Evolutionary conservation across 768 basidiomycete species (phyloP), one percentile per base, ranked within the genome.

Genomic region (Panellus pusillus): DNA sequence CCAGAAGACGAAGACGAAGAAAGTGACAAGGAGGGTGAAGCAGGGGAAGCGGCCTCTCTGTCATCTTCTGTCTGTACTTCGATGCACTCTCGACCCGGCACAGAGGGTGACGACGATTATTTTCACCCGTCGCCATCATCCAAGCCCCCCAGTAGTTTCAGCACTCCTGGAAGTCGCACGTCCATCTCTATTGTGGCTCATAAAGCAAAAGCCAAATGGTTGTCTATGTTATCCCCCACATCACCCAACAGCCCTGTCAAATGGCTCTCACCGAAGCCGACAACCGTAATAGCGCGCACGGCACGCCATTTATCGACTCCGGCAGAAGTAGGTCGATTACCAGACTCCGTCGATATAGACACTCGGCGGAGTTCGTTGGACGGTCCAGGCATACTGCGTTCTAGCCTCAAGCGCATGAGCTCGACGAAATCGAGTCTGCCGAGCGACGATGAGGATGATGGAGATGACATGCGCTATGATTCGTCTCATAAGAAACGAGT

Each of bases 401-500:
- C 70, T 9, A 60, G 54, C n/a, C 51, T 60, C 35, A 60, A 60
- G 29, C 58, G 54, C 24, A 38, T 71, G 35, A 68, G 69, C 56
- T 69, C 71, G 12, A 70, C 67, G 12, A 72, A 70, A 58, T 72
- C 74, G 5, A 72, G 68, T 49, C 60, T 68, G n/a, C 61, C 58
- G 8, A 68, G 71, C 46, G 77, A 78, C 32, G 68, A 70, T 27
- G 69, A 71, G 4, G 69, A 72, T 24, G 69, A 71, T 31, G 67
- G 69, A 1, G 78, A 77, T 29, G 80, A 81, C 38, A 78, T 77
- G 61, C 87, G 86, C 3, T 92, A 91, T 63, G 91, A 93, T 68
- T 84, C 87, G 24, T 92, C 90, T 9, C 74, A 81, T 62, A 92
- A 93, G 68, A 80, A 83, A 62, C 84, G 91, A 17, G 91, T 92